These are phyloP conservation scores for Cercospora citrullina DNA, from an alignment of 2,329 filamentous ascomycete species.

Conservation along the genomic window DNA sequence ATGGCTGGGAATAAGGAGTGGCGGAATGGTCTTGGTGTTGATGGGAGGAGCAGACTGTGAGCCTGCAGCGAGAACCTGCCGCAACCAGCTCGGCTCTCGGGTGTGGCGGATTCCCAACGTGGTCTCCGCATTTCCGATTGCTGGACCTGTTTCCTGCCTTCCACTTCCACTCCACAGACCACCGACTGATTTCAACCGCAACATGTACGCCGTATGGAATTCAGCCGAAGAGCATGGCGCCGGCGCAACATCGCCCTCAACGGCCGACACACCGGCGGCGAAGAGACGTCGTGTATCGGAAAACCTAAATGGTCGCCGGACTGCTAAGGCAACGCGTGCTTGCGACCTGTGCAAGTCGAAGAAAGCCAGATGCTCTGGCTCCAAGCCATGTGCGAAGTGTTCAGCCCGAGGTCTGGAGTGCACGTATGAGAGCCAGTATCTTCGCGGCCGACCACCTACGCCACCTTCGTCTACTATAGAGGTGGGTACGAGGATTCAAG, in stretches of 20 bases:
- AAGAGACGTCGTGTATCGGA: background rate
- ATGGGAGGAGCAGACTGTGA: background rate
- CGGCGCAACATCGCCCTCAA: background rate
- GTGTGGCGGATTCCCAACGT: background rate
- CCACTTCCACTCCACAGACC: background rate
- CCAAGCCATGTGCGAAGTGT: background rate
- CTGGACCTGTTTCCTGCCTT: background rate
- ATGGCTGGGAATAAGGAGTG: conserved; percentile 29
- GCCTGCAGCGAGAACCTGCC: background rate
- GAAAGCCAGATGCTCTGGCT: background rate
- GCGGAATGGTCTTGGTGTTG: conserved; percentile 13
- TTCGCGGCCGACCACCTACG: background rate
- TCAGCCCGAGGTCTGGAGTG: background rate
- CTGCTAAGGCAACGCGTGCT: background rate
- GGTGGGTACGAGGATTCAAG: background rate
- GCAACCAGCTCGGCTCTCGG: background rate
- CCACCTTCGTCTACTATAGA: background rate
- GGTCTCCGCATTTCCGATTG: background rate
- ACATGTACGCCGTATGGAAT: background rate
- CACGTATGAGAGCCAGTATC: background rate
- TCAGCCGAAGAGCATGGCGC: background rate
- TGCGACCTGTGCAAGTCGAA: background rate
- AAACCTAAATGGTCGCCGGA: background rate
- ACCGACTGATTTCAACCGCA: background rate
- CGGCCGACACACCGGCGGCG: background rate